phyloP scores from a whole-genome alignment of 1,284 basidiomycete genomes.

The Cutaneotrichosporon dermatis region DNA sequence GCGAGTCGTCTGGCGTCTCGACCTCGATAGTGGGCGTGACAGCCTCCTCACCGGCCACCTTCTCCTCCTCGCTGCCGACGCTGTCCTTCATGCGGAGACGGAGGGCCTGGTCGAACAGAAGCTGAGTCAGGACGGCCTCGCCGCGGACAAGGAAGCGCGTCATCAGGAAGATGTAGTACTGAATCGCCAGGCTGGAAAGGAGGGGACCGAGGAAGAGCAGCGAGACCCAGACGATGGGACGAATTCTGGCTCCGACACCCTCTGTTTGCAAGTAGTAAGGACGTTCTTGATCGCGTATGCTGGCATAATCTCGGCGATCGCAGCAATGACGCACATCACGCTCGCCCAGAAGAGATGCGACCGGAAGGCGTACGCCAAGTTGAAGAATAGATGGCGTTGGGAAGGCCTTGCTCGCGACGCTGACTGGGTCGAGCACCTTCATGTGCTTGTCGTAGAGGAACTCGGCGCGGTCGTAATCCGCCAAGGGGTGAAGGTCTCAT shows the following conservation, averaged over 20 bases:
- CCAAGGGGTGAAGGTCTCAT: conserved; percentile 54
- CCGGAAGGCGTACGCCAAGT: conserved; percentile 32
- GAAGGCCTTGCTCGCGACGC: conserved; percentile 33
- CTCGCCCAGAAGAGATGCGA: conserved; percentile 28
- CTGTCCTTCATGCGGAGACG: conserved; percentile 57
- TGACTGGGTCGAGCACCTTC: conserved; percentile 44
- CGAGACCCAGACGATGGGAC: conserved; percentile 61
- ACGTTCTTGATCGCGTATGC: conserved; percentile 55
- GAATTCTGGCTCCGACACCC: conserved; percentile 48
- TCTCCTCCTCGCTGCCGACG: conserved; percentile 26
- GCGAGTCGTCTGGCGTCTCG: conserved; percentile 12
- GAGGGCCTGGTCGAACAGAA: conserved; percentile 66
- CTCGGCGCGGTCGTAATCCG: conserved; percentile 57
- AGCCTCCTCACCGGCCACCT: neutral
- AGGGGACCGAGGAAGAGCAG: conserved; percentile 59
- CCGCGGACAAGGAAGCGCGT: conserved; percentile 53
- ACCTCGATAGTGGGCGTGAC: conserved; percentile 15
- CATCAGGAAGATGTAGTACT: conserved; percentile 48
- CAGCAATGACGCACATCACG: conserved; percentile 36
- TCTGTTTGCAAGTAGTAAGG: conserved; percentile 53
- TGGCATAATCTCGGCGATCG: conserved; percentile 48
- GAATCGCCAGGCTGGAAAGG: conserved; percentile 34
- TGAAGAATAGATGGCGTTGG: conserved; percentile 33
- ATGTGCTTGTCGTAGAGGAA: conserved; percentile 48
- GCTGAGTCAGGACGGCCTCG: conserved; percentile 63